These are phyloP conservation scores for Jatropha curcas DNA, from an alignment of 345 rosid genomes.

Conservation along the genomic window DNA sequence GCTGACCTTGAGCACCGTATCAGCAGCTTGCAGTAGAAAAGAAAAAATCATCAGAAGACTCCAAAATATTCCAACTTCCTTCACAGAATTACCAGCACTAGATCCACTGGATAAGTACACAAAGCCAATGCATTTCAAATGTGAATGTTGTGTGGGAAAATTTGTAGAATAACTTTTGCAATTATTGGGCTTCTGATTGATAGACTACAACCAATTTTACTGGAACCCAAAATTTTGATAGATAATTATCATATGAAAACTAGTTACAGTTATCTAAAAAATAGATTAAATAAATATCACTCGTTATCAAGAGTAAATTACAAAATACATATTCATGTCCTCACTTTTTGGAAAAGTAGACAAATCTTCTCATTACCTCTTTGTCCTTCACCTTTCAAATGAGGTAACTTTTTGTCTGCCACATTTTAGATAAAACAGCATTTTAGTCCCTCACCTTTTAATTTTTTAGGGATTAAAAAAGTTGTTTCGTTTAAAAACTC, in stretches of 20 bases:
- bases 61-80: constrained; percentile 82
- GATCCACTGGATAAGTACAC: constrained; percentile 63
- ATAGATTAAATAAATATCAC: background rate
- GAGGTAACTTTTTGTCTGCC: too few species aligned
- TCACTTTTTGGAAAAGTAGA: too few species aligned
- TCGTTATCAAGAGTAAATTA: background rate
- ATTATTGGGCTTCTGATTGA: background rate
- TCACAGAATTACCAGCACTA: constrained; percentile 68
- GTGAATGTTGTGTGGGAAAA: constrained; percentile 16
- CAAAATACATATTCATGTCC: too few species aligned
- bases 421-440: too few species aligned
- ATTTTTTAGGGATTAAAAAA: too few species aligned
- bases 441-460: too few species aligned
- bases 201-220: background rate
- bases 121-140: constrained; percentile 17
- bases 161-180: background rate
- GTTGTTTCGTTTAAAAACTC: too few species aligned
- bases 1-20: constrained; percentile 78
- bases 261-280: background rate
- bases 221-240: background rate
- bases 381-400: too few species aligned
- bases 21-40: constrained; percentile 90
- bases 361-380: too few species aligned
- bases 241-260: background rate
- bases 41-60: constrained; percentile 83